phyloP scores from a whole-genome alignment of 257 asterid species.

The Haberlea rhodopensis region DNA sequence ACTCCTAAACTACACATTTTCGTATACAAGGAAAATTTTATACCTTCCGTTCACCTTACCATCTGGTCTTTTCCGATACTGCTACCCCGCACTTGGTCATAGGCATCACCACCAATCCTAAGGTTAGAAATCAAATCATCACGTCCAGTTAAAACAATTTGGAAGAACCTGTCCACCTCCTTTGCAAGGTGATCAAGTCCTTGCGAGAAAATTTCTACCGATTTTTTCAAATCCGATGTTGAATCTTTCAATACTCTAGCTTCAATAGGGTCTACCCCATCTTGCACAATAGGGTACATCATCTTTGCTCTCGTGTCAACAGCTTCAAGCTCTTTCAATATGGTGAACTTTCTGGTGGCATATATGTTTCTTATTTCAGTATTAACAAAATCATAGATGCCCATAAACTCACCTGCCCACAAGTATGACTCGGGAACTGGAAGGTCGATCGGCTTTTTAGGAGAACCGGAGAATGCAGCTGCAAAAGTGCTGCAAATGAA shows the following conservation, averaged over 20 bases:
- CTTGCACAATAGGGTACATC: conserved; percentile 47
- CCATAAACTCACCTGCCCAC: conserved; percentile 65
- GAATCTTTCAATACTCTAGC: conserved; percentile 34
- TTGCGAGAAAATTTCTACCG: conserved; percentile 36
- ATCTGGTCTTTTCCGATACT: conserved; percentile 36
- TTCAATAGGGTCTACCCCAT: conserved; percentile 39
- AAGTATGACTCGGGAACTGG: conserved; percentile 41
- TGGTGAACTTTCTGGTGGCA: conserved; percentile 36
- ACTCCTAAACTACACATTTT: conserved; percentile 16
- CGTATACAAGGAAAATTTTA: conserved; percentile 21
- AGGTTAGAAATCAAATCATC: conserved; percentile 78
- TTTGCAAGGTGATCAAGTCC: conserved; percentile 60
- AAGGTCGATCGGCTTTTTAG: conserved; percentile 52
- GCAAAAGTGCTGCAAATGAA: conserved; percentile 61
- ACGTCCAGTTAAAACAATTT: conserved; percentile 66
- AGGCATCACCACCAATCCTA: conserved; percentile 52
- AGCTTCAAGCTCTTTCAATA: conserved; percentile 65
- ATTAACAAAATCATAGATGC: conserved; percentile 52
- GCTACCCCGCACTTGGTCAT: conserved; percentile 27
- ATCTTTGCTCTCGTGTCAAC: conserved; percentile 50
- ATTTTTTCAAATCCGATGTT: conserved; percentile 41
- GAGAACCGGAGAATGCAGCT: conserved; percentile 68
- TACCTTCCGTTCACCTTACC: conserved; percentile 40
- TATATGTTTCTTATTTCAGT: conserved; percentile 44
- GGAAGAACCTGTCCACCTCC: conserved; percentile 73